These are phyloP conservation scores for Colletotrichum shisoi DNA, from an alignment of 2,329 filamentous ascomycete genomes.

Conservation along the genomic window DNA sequence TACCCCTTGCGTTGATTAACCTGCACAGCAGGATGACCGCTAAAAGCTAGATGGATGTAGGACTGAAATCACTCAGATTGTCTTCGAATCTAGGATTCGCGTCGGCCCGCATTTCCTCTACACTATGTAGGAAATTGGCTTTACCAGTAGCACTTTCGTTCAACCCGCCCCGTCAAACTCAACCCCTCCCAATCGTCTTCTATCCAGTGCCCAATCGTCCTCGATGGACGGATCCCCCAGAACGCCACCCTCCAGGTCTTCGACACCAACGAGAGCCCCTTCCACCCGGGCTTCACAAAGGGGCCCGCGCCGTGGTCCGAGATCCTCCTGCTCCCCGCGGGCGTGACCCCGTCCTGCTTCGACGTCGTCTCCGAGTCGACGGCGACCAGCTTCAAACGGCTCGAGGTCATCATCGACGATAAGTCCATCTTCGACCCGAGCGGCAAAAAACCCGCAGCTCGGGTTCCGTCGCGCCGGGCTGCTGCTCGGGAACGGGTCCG, in stretches of 20 bases:
- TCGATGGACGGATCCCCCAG: slow-evolving; percentile 57
- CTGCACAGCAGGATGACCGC: too few relatives aligned
- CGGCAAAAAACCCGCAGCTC: slow-evolving; percentile 57
- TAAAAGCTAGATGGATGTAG: too few relatives aligned
- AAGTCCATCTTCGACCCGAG: slow-evolving; percentile 64
- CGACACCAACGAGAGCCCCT: slow-evolving; percentile 55
- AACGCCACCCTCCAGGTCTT: slow-evolving; percentile 52
- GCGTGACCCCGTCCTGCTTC: slow-evolving; percentile 48
- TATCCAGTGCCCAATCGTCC: slow-evolving; percentile 51
- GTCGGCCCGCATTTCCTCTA: too few relatives aligned
- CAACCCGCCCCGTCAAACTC: not conserved
- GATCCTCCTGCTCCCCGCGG: slow-evolving; percentile 58
- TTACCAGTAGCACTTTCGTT: slow-evolving; percentile 19
- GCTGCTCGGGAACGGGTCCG: slow-evolving; percentile 56
- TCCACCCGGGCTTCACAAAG: slow-evolving; percentile 61
- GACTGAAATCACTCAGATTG: too few relatives aligned
- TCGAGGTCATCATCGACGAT: slow-evolving; percentile 65
- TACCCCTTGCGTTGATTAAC: too few relatives aligned
- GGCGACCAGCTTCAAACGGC: slow-evolving; percentile 42
- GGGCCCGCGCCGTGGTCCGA: slow-evolving; percentile 60
- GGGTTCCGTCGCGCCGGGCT: slow-evolving; percentile 54
- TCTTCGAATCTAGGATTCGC: too few relatives aligned
- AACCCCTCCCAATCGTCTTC: not conserved
- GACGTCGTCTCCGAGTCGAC: slow-evolving; percentile 53
- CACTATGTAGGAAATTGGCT: too few relatives aligned